These are phyloP conservation scores for Colletotrichum navitas DNA, from an alignment of 2,329 filamentous ascomycete genomes.

Conservation along the genomic window DNA sequence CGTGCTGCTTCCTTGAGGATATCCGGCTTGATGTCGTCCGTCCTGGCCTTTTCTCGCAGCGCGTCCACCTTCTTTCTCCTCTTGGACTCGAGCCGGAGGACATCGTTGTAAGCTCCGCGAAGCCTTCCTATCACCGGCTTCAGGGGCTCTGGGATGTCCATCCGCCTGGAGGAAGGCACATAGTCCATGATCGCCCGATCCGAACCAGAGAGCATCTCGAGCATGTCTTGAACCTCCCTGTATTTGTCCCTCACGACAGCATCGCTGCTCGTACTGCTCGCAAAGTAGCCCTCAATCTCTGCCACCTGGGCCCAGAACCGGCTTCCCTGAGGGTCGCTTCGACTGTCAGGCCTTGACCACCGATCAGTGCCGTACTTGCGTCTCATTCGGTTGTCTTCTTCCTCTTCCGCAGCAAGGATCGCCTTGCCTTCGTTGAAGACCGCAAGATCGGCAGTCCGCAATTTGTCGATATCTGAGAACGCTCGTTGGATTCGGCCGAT, in stretches of 20 bases:
- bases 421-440: conserved; percentile 88
- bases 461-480: conserved; percentile 89
- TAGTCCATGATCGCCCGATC: conserved; percentile 88
- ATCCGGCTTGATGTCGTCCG: conserved; percentile 89
- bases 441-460: conserved; percentile 83
- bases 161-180: conserved; percentile 86
- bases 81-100: conserved; percentile 84
- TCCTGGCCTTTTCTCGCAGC: conserved; percentile 81
- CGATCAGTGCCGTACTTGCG: conserved; percentile 87
- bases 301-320: conserved; percentile 81
- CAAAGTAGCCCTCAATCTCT: conserved; percentile 91
- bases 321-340: conserved; percentile 72
- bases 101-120: conserved; percentile 85
- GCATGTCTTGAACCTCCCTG: conserved; percentile 77
- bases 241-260: conserved; percentile 81
- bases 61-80: conserved; percentile 83
- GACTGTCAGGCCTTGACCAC: conserved; percentile 80
- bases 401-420: conserved; percentile 81
- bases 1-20: conserved; percentile 86
- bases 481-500: conserved; percentile 81
- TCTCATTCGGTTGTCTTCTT: conserved; percentile 83
- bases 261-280: conserved; percentile 69
- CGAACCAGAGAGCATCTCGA: conserved; percentile 81
- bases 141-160: conserved; percentile 82
- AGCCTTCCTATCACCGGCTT: conserved; percentile 83